These are phyloP conservation scores for Blastocladiella emersonii DNA, from an alignment of 371 early-diverging fungal genomes.

Conservation along the genomic window DNA sequence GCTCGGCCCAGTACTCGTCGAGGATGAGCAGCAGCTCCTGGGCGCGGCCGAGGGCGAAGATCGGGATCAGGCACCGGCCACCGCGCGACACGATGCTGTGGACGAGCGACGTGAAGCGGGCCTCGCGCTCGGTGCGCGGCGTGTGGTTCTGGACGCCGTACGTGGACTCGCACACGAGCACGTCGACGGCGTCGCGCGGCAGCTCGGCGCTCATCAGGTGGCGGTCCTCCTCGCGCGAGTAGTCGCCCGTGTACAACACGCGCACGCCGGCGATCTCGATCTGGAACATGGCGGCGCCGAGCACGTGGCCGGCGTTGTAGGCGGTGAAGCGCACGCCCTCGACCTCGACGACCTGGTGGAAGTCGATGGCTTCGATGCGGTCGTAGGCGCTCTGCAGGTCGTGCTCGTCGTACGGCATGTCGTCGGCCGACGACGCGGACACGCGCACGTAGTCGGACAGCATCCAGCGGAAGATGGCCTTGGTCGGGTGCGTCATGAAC, in stretches of 20 bases:
- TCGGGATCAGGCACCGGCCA: slow-evolving; percentile 97
- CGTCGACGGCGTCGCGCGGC: slow-evolving; percentile 78
- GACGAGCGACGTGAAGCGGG: slow-evolving; percentile 75
- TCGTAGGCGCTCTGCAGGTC: slow-evolving; percentile 86
- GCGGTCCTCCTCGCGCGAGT: slow-evolving; percentile 98
- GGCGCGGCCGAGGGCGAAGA: slow-evolving; percentile 98
- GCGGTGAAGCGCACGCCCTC: slow-evolving; percentile 94
- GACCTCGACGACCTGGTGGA: slow-evolving; percentile 93
- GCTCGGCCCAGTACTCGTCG: slow-evolving; percentile 97
- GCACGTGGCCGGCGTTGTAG: slow-evolving; percentile 98
- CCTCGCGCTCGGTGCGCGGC: slow-evolving; percentile 91
- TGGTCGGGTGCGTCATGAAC: slow-evolving; percentile 99
- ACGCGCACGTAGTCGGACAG: slow-evolving; percentile 94
- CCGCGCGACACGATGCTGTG: slow-evolving; percentile 90
- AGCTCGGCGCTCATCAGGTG: slow-evolving; percentile 98
- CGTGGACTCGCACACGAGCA: slow-evolving; percentile 96
- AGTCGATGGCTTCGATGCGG: slow-evolving; percentile 95
- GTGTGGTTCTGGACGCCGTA: slow-evolving; percentile 98
- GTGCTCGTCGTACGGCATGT: slow-evolving; percentile 89
- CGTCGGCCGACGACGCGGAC: slow-evolving; percentile 71
- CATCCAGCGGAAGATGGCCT: slow-evolving; percentile 98
- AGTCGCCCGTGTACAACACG: slow-evolving; percentile 98
- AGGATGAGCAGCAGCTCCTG: slow-evolving; percentile 98
- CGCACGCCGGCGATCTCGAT: slow-evolving; percentile 96
- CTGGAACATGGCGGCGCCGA: slow-evolving; percentile 99